Evolutionary conservation across 768 basidiomycete genomes (phyloP).

Genomic region (Leccinum barrowsii): DNA sequence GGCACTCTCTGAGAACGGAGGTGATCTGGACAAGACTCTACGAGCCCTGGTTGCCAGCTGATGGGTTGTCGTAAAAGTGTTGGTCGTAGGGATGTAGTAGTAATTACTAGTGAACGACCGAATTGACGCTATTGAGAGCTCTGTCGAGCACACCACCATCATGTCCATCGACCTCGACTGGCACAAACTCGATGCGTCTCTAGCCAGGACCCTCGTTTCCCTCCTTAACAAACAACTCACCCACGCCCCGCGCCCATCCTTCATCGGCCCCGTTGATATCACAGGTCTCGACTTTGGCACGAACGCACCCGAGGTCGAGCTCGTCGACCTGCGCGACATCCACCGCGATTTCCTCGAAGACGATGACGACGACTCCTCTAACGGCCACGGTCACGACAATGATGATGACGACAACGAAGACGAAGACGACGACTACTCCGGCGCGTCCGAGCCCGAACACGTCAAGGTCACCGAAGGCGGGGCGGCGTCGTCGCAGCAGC

Average conservation of each 20-base stretch:
- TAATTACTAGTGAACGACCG: too few species aligned
- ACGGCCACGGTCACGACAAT: background rate
- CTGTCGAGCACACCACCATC: background rate
- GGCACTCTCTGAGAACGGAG: constrained; percentile 26
- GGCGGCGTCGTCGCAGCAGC: constrained; percentile 15
- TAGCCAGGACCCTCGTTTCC: constrained; percentile 66
- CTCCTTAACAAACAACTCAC: constrained; percentile 78
- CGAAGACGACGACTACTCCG: constrained; percentile 44
- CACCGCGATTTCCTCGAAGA: constrained; percentile 93
- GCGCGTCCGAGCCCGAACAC: constrained; percentile 31
- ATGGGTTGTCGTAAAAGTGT: background rate
- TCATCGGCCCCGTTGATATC: constrained; percentile 89
- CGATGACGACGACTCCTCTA: constrained; percentile 49
- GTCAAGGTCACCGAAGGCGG: constrained; percentile 46
- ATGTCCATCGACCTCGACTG: constrained; percentile 99
- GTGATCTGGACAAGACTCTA: constrained; percentile 28
- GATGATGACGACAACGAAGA: background rate
- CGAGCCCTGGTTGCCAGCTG: constrained; percentile 26
- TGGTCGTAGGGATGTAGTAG: too few species aligned
- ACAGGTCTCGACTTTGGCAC: constrained; percentile 87
- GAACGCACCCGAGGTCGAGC: constrained; percentile 76
- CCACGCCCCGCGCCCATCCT: constrained; percentile 75
- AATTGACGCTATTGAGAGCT: background rate
- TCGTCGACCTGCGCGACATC: constrained; percentile 90
- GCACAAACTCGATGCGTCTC: constrained; percentile 70